phyloP scores from a whole-genome alignment of 176 grass and related monocot species.

The Phoenix roebelenii region DNA sequence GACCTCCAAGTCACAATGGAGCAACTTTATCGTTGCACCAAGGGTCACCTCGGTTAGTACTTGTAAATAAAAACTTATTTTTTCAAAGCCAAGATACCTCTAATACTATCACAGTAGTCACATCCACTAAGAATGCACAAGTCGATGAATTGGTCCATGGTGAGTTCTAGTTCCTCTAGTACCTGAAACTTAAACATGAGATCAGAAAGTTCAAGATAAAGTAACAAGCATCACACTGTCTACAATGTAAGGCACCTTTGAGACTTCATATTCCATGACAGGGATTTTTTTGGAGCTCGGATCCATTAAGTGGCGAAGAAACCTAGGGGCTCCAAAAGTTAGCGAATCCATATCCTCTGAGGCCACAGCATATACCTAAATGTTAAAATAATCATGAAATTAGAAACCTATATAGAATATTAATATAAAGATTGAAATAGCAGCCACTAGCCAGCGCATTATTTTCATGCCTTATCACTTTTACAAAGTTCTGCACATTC shows the following conservation, averaged over 20 bases:
- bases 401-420: slow-evolving; percentile 15
- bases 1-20: no score
- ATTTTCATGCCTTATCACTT: slow-evolving; percentile 44
- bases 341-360: slow-evolving; percentile 95
- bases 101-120: slow-evolving; percentile 90
- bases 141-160: slow-evolving; percentile 93
- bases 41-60: no score
- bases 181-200: slow-evolving; percentile 38
- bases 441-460: no score
- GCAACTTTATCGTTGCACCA: no score
- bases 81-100: slow-evolving; percentile 30
- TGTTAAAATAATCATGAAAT: slow-evolving; percentile 8
- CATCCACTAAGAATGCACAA: slow-evolving; percentile 91
- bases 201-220: background rate
- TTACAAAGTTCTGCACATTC: slow-evolving; percentile 81
- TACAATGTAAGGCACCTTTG: slow-evolving; percentile 34
- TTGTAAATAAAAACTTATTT: no score
- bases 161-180: slow-evolving; percentile 69
- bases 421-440: background rate
- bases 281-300: slow-evolving; percentile 67
- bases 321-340: slow-evolving; percentile 67
- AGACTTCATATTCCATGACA: slow-evolving; percentile 83
- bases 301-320: slow-evolving; percentile 91
- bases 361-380: slow-evolving; percentile 77
- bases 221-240: background rate